Evolutionary conservation across 2,329 filamentous ascomycete genomes (phyloP).

Genomic region (Aspergillus fijiensis): DNA sequence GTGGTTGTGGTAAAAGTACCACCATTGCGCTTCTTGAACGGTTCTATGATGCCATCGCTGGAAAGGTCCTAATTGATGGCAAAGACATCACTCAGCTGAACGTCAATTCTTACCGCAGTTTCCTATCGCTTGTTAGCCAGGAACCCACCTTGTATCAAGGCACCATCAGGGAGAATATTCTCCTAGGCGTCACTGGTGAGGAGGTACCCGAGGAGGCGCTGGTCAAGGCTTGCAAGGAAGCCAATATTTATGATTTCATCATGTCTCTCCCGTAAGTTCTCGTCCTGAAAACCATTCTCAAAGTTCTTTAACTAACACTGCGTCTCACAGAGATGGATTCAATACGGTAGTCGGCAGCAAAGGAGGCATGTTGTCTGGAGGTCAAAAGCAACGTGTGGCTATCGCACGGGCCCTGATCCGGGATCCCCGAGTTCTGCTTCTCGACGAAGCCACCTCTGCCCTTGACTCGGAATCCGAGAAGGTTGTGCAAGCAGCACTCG

Average conservation of each 20-base stretch:
- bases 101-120: slow-evolving; percentile 79
- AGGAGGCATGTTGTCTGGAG: slow-evolving; percentile 80
- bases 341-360: slow-evolving; percentile 83
- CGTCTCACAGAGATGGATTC: slow-evolving; percentile 64
- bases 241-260: slow-evolving; percentile 92
- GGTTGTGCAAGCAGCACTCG: slow-evolving; percentile 67
- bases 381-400: slow-evolving; percentile 91
- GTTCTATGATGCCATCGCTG: slow-evolving; percentile 86
- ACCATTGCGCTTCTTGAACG: slow-evolving; percentile 89
- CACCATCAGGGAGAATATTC: slow-evolving; percentile 84
- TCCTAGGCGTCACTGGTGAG: slow-evolving; percentile 69
- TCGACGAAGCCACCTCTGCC: slow-evolving; percentile 71
- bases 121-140: slow-evolving; percentile 85
- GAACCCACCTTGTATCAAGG: slow-evolving; percentile 95
- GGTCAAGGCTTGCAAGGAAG: slow-evolving; percentile 77
- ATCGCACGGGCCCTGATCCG: slow-evolving; percentile 88
- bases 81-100: slow-evolving; percentile 79
- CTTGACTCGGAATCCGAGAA: slow-evolving; percentile 52
- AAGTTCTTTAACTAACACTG: slow-evolving; percentile 18
- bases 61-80: slow-evolving; percentile 78
- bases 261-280: slow-evolving; percentile 66
- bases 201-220: slow-evolving; percentile 71
- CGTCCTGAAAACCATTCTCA: not conserved
- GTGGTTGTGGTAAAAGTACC: slow-evolving; percentile 90
- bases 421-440: slow-evolving; percentile 81